phyloP scores from a whole-genome alignment of 1,284 basidiomycete genomes.

The Ustilago lituana region DNA sequence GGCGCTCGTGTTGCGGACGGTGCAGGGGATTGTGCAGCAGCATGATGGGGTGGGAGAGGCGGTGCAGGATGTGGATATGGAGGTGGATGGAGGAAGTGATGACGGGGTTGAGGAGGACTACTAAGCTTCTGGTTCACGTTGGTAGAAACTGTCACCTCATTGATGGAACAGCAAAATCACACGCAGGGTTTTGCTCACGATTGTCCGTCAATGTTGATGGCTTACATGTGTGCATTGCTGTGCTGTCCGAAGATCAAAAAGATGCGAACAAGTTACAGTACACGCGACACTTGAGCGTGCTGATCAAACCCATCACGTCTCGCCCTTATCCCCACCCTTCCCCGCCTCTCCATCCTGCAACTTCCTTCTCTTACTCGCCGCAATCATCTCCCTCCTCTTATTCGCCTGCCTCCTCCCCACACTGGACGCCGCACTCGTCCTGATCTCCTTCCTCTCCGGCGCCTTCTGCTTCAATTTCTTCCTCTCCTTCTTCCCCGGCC shows the following conservation, averaged over 20 bases:
- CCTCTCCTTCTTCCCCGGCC: slow-evolving; percentile 87
- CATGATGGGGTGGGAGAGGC: slow-evolving; percentile 10
- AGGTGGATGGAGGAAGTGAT: slow-evolving; percentile 1
- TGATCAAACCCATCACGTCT: too few species aligned
- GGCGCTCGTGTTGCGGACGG: slow-evolving; percentile 3
- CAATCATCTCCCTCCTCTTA: slow-evolving; percentile 57
- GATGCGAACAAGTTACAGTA: too few species aligned
- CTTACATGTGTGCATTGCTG: too few species aligned
- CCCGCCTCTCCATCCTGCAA: slow-evolving; percentile 1
- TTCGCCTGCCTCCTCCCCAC: slow-evolving; percentile 52
- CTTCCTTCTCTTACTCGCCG: slow-evolving; percentile 58
- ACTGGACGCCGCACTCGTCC: slow-evolving; percentile 55
- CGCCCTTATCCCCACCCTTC: too few species aligned
- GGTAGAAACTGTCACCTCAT: too few species aligned
- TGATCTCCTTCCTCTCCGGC: slow-evolving; percentile 73
- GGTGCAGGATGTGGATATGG: neutral
- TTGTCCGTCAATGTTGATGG: too few species aligned
- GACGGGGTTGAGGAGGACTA: slow-evolving; percentile 12
- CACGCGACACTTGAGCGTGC: too few species aligned
- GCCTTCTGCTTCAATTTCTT: slow-evolving; percentile 80
- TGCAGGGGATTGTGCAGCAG: slow-evolving; percentile 37
- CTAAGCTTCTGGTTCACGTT: neutral
- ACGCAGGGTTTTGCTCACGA: too few species aligned
- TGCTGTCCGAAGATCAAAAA: too few species aligned
- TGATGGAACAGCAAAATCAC: too few species aligned